These are phyloP conservation scores for Curvularia lunata DNA, from an alignment of 2,329 filamentous ascomycete genomes.

Conservation along the genomic window DNA sequence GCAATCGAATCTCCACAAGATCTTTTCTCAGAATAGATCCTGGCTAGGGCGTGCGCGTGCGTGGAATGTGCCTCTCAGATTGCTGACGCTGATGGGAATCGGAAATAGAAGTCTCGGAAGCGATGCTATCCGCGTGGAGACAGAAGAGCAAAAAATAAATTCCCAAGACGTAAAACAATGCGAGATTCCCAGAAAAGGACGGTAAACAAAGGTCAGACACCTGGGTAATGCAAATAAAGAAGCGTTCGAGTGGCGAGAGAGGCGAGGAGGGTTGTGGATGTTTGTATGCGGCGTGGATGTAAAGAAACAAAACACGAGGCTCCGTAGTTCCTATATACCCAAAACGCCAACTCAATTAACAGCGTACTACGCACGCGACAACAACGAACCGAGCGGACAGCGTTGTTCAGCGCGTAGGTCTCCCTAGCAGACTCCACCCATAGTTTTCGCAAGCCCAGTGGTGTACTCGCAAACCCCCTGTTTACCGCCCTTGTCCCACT, in stretches of 20 bases:
- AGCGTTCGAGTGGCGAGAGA: neutral
- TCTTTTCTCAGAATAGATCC: conserved; percentile 18
- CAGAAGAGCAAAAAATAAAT: neutral
- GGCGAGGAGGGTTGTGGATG: neutral
- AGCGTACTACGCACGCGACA: conserved; percentile 1
- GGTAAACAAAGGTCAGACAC: neutral
- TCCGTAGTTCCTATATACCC: conserved; percentile 16
- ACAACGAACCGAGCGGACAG: neutral
- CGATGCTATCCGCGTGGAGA: neutral
- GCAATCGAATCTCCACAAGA: neutral
- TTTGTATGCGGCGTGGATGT: neutral
- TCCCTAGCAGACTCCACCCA: neutral
- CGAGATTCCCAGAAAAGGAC: neutral
- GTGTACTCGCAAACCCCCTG: conserved; percentile 4
- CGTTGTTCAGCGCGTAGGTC: conserved; percentile 13
- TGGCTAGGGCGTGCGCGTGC: neutral
- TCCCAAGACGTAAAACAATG: neutral
- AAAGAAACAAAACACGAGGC: conserved; percentile 2
- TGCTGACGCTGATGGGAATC: neutral
- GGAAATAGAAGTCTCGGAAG: conserved; percentile 1
- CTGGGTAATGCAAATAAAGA: neutral
- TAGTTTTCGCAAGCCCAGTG: conserved; percentile 1
- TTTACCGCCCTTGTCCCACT: conserved; percentile 19
- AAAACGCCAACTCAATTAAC: neutral
- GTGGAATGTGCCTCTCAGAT: neutral